Evolutionary conservation across 805 yeast species (phyloP), one percentile per base, ranked within the genome.

Genomic region (Teunomyces stri): DNA sequence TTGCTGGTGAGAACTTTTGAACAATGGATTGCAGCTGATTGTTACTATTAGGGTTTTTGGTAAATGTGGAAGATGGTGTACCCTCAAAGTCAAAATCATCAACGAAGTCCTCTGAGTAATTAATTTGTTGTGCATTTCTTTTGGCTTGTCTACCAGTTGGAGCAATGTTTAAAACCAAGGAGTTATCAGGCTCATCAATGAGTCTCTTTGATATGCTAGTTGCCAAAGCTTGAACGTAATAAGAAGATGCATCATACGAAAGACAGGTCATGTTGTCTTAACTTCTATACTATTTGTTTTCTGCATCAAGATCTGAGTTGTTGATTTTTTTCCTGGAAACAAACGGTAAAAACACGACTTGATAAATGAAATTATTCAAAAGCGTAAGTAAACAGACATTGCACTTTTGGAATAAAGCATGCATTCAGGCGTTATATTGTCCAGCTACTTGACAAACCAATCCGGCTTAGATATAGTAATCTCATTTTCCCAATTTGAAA

Each of bases 121-220:
- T 88, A 44, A 88, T 81, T 42, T 82, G 85, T 33, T 78, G 78
- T 9, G 88, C 83, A 36, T 75, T 69, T 56, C 96, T 74, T 62
- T 89, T 89, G 29, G 89, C 84, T 27, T 85, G 78, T 53, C 97
- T 78, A 3, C 90, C 81, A 2, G 89, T 87, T 20, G 86, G 84
- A 1, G 89, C 85, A 2, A 89, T 79, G 31, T 62, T 69, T 28
- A 85, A 76, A 55, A 84, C 80, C 28, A 91, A 68, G 1, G 95
- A 82, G 29, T 89, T 87, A 48, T 84, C 82, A 29, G 83, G 85
- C 51, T 85, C 83, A 51, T 87, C 80, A 3, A 60, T 51, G 35
- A 89, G 74, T 52, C 97, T 72, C 45, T 87, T 80, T 34, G 82
- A 75, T 54, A 88, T 79, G 27, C 91, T 85, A 0, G 96, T 84